Percentiles rank a stretch among this genome's conserved stretches.
Conservation (phyloP, 2,329 filamentous ascomycete genomes). For the Madurella mycetomatis region DNA sequence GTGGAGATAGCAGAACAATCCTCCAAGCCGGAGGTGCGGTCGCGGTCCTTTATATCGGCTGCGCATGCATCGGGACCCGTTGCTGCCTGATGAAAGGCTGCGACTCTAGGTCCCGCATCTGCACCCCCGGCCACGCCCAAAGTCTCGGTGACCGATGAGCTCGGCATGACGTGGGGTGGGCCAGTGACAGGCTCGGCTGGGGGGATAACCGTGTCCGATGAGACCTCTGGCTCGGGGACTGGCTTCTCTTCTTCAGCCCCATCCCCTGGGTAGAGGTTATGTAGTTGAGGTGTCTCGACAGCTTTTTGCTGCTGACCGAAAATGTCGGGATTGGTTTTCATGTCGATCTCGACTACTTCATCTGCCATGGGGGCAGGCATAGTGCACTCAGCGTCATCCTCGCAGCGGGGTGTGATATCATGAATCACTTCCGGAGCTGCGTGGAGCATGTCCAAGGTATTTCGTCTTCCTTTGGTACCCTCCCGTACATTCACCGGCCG, state of each 20-base stretch:
- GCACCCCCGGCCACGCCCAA: conserved; percentile 4
- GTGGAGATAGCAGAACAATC: neutral
- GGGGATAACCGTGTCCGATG: neutral
- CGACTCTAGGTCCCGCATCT: neutral
- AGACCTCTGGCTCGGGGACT: neutral
- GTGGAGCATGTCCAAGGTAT: conserved; percentile 23
- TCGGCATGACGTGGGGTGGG: neutral
- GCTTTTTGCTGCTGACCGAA: conserved; percentile 25
- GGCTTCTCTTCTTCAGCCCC: neutral
- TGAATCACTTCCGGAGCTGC: neutral
- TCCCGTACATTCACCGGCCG: neutral
- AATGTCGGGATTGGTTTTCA: conserved; percentile 33
- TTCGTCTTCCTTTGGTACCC: conserved; percentile 16
- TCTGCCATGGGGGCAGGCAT: neutral
- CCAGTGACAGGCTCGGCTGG: neutral
- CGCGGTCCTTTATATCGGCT: neutral
- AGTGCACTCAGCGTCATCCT: neutral
- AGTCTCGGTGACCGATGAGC: neutral
- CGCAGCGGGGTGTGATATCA: neutral
- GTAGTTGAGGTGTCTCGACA: neutral
- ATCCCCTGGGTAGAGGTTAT: neutral
- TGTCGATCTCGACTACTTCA: conserved; percentile 29
- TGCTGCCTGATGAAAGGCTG: conserved; percentile 17
- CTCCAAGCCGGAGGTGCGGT: neutral
- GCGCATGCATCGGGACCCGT: conserved; percentile 1